A percentile compares a stretch with the other conserved stretches of the same genome.
Evolutionary conservation across 495 filamentous ascomycete species (phyloP).

Genomic region (Corynascus novoguineensis): DNA sequence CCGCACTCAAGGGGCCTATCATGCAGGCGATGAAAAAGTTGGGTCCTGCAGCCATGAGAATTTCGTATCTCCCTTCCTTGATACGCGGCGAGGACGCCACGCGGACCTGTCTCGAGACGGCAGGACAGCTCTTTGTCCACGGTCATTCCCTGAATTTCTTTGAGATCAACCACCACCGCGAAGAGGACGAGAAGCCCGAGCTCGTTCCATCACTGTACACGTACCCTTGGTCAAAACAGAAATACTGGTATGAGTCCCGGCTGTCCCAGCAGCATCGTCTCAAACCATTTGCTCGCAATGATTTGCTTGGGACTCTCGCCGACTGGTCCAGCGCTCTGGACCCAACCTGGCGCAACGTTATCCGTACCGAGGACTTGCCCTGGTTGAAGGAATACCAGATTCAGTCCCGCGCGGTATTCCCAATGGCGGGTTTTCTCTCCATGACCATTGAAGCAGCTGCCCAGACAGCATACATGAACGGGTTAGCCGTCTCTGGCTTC

Average conservation of each 20-base stretch:
- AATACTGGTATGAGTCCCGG: constrained; percentile 46
- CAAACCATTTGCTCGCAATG: constrained; percentile 42
- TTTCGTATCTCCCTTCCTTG: constrained; percentile 41
- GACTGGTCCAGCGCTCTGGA: constrained; percentile 38
- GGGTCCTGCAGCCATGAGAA: constrained; percentile 32
- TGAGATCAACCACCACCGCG: constrained; percentile 38
- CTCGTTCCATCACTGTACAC: constrained; percentile 30
- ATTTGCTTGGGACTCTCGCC: constrained; percentile 42
- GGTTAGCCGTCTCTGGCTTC: constrained; percentile 22
- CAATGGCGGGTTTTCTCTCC: constrained; percentile 40
- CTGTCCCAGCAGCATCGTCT: constrained; percentile 42
- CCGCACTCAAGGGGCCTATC: constrained; percentile 55
- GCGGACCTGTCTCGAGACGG: constrained; percentile 32
- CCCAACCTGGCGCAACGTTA: constrained; percentile 48
- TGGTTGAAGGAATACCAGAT: constrained; percentile 49
- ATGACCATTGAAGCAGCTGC: constrained; percentile 44
- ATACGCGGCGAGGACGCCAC: constrained; percentile 40
- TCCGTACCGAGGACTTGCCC: constrained; percentile 38
- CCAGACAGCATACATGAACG: constrained; percentile 23
- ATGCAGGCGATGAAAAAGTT: constrained; percentile 50
- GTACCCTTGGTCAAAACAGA: constrained; percentile 49
- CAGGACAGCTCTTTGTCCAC: constrained; percentile 37
- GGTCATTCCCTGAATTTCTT: constrained; percentile 39
- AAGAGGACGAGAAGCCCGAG: not conserved
- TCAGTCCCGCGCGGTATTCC: constrained; percentile 40